A percentile compares a stretch with the other conserved stretches of the same genome.
These are phyloP conservation scores for Vitis hybrid DNA, from an alignment of 177 flowering plant genomes.

Conservation along the genomic window DNA sequence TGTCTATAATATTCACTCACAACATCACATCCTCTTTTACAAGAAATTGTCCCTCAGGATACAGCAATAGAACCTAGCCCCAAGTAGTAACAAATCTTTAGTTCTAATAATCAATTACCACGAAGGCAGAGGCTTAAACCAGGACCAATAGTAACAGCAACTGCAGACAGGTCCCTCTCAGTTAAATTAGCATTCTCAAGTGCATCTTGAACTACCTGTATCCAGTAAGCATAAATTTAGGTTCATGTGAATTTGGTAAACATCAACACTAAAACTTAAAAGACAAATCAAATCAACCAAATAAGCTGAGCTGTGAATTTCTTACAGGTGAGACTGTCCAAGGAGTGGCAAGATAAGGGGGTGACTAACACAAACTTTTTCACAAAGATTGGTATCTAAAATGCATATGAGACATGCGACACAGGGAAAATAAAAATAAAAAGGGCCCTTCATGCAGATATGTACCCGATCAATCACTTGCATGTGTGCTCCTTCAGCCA, in stretches of 20 bases:
- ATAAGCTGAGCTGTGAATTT: neutral
- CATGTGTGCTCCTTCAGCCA: constrained; percentile 91
- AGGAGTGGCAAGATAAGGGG: no score
- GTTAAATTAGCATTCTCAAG: constrained; percentile 70
- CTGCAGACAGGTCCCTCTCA: constrained; percentile 71
- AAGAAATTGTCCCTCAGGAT: no score
- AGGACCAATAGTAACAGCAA: constrained; percentile 98
- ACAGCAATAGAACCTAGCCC: no score
- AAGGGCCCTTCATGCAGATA: neutral
- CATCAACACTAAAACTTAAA: neutral
- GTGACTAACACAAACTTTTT: no score
- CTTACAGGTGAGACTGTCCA: no score
- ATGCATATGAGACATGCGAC: neutral
- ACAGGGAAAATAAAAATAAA: neutral
- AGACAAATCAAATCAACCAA: neutral
- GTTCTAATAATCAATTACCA: constrained; percentile 41
- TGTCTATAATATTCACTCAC: no score
- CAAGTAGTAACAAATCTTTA: neutral
- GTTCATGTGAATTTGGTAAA: neutral
- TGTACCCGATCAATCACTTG: constrained; percentile 60
- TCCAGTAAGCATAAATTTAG: constrained; percentile 1
- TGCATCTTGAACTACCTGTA: constrained; percentile 82
- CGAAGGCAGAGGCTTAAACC: constrained; percentile 95
- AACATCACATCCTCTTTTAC: no score
- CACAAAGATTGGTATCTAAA: no score